Conservation (phyloP, 2,329 filamentous ascomycete genomes). For the Coniochaeta sp. region DNA sequence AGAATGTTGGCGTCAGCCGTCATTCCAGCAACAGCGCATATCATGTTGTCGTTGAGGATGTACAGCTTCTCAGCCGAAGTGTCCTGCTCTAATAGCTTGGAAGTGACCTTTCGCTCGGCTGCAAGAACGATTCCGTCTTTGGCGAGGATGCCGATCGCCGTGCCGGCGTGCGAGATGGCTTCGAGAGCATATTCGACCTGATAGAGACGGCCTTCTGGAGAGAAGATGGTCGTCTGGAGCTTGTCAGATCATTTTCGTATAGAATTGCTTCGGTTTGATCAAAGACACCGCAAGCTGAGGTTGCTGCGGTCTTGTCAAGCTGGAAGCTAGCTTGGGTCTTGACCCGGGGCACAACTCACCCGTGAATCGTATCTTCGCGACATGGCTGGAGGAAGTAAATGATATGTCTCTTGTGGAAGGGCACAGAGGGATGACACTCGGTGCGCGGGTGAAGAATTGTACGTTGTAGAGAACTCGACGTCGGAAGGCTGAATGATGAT, state of each 20-base stretch:
- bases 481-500: constrained; percentile 12
- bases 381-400: constrained; percentile 47
- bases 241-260: neutral
- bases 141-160: constrained; percentile 90
- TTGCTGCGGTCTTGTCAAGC: constrained; percentile 4
- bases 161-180: constrained; percentile 96
- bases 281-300: constrained; percentile 3
- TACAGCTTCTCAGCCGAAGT: constrained; percentile 99
- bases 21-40: constrained; percentile 98
- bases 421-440: neutral
- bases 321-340: constrained; percentile 3
- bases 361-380: constrained; percentile 96
- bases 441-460: neutral
- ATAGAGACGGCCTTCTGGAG: constrained; percentile 94
- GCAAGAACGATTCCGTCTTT: constrained; percentile 98
- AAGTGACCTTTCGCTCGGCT: constrained; percentile 97
- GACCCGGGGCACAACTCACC: constrained; percentile 46
- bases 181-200: constrained; percentile 99
- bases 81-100: constrained; percentile 98
- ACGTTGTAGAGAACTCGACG: neutral
- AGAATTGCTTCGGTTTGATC: constrained; percentile 12
- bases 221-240: constrained; percentile 94
- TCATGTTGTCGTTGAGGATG: constrained; percentile 99
- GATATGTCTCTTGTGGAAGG: neutral
- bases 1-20: constrained; percentile 99